These are phyloP conservation scores for Poa annua DNA, from an alignment of 176 grass and related monocot species.

Conservation along the genomic window DNA sequence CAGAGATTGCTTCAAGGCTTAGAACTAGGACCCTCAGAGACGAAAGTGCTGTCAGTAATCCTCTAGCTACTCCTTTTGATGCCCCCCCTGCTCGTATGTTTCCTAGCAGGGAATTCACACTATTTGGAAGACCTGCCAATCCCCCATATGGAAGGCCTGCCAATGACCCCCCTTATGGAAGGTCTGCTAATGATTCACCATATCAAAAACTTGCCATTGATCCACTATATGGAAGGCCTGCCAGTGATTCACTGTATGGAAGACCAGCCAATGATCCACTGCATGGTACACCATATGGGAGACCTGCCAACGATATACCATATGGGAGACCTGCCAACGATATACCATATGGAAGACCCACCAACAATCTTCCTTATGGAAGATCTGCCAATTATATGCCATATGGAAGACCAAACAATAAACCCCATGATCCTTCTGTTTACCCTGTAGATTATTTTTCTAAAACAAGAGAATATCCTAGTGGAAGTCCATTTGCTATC, in stretches of 20 bases:
- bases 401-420: slow-evolving; percentile 51
- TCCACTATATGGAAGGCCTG: slow-evolving; percentile 27
- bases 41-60: slow-evolving; percentile 50
- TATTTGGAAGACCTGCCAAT: slow-evolving; percentile 42
- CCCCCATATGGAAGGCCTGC: slow-evolving; percentile 45
- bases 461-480: slow-evolving; percentile 53
- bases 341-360: slow-evolving; percentile 32
- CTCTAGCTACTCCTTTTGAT: slow-evolving; percentile 52
- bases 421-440: slow-evolving; percentile 37
- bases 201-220: slow-evolving; percentile 24
- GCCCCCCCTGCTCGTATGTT: slow-evolving; percentile 48
- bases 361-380: slow-evolving; percentile 34
- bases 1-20: slow-evolving; percentile 81
- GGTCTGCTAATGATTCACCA: slow-evolving; percentile 4
- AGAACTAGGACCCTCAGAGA: slow-evolving; percentile 69
- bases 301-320: slow-evolving; percentile 33
- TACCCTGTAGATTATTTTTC: slow-evolving; percentile 53
- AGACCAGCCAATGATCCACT: slow-evolving; percentile 12
- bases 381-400: slow-evolving; percentile 29
- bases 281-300: slow-evolving; percentile 44
- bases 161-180: slow-evolving; percentile 41
- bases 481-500: slow-evolving; percentile 46
- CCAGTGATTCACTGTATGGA: slow-evolving; percentile 24
- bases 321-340: slow-evolving; percentile 34
- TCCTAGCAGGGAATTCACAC: slow-evolving; percentile 50